These are phyloP conservation scores for Yamadazyma atlantica DNA, from an alignment of 1,139 yeast species.

Conservation along the genomic window DNA sequence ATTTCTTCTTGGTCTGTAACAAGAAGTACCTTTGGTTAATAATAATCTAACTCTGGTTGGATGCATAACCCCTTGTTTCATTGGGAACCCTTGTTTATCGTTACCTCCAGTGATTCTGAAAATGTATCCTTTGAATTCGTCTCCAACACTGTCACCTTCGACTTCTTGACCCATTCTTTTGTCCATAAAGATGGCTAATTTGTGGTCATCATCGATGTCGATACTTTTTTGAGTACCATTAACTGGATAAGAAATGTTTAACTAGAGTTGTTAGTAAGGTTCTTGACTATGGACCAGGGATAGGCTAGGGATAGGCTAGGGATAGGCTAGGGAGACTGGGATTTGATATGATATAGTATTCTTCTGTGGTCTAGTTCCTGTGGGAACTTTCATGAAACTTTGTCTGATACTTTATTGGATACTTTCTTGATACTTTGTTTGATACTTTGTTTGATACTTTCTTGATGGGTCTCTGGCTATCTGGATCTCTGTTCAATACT, in stretches of 20 bases:
- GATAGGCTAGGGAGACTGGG: background rate
- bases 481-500: too few species aligned
- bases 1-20: constrained; percentile 99
- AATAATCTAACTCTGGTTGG: constrained; percentile 99
- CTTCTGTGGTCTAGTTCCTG: too few species aligned
- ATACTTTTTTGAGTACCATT: constrained; percentile 99
- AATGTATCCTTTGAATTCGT: constrained; percentile 98
- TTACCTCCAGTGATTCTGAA: constrained; percentile 99
- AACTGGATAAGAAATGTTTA: constrained; percentile 99
- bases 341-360: constrained; percentile 2
- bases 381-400: too few species aligned
- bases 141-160: constrained; percentile 97
- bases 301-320: background rate
- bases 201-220: constrained; percentile 99
- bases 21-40: constrained; percentile 91
- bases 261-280: constrained; percentile 44
- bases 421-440: too few species aligned
- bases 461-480: too few species aligned
- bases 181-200: constrained; percentile 97
- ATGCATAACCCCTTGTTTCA: constrained; percentile 99
- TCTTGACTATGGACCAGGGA: background rate
- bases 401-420: too few species aligned
- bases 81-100: constrained; percentile 99
- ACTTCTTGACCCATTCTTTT: constrained; percentile 99
- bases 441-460: too few species aligned